These are phyloP conservation scores for Xerocomus nothofagi DNA, from an alignment of 1,284 basidiomycete genomes.

Conservation along the genomic window DNA sequence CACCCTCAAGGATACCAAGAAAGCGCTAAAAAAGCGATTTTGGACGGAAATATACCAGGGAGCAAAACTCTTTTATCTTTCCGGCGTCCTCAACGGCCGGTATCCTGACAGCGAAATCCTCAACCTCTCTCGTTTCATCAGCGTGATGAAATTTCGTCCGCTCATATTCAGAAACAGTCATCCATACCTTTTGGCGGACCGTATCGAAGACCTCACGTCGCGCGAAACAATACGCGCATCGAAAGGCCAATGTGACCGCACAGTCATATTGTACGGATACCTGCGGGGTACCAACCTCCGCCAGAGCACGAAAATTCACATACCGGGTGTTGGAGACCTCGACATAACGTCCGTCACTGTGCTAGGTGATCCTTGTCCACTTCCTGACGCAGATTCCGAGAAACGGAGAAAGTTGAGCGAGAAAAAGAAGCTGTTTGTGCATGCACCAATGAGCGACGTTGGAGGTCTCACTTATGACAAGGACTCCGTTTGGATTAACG, in stretches of 20 bases:
- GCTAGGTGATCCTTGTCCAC: conserved; percentile 91
- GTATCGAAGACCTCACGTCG: conserved; percentile 93
- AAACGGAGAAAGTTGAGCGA: conserved; percentile 92
- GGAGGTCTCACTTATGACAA: conserved; percentile 98
- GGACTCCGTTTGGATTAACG: conserved; percentile 98
- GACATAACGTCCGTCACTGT: conserved; percentile 73
- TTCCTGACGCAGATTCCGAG: conserved; percentile 91
- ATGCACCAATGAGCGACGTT: conserved; percentile 98
- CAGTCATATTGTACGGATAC: conserved; percentile 93
- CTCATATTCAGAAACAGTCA: conserved; percentile 95
- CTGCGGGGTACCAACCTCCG: conserved; percentile 90
- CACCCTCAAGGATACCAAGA: conserved; percentile 89
- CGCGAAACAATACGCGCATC: conserved; percentile 77
- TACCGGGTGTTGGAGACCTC: conserved; percentile 93
- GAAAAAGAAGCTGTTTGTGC: conserved; percentile 89
- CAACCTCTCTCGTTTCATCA: conserved; percentile 94
- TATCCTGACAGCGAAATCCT: conserved; percentile 98
- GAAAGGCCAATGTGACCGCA: conserved; percentile 88
- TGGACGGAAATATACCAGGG: conserved; percentile 99
- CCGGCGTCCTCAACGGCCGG: conserved; percentile 95
- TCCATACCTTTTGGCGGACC: conserved; percentile 95
- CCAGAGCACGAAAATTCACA: conserved; percentile 82
- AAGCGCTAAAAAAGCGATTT: conserved; percentile 96
- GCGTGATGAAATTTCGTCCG: conserved; percentile 98
- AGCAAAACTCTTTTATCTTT: conserved; percentile 98